Conservation (phyloP, 225 moss, liverwort and hornwort genomes). For the Asterella californica region DNA sequence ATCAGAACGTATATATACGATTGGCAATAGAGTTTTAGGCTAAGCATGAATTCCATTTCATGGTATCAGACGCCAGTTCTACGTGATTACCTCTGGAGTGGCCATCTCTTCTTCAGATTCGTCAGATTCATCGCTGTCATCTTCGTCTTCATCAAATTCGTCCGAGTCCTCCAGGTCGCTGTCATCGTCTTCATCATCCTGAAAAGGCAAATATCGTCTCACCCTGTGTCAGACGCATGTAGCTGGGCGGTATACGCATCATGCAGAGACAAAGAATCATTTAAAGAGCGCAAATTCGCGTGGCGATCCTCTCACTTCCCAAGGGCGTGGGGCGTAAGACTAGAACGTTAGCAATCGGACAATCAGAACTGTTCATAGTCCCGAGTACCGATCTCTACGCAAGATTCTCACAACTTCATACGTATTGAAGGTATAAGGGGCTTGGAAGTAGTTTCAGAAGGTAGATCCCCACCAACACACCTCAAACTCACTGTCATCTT, state of each 20-base stretch:
- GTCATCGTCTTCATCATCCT: conserved; percentile 16
- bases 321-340: no score
- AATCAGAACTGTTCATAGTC: background rate
- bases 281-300: background rate
- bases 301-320: background rate
- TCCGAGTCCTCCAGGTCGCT: conserved; percentile 21
- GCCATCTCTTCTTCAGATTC: conserved; percentile 29
- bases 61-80: no score
- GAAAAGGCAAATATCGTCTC: background rate
- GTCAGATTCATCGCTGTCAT: conserved; percentile 19
- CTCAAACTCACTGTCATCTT: conserved; percentile 52
- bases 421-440: background rate
- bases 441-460: background rate
- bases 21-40: background rate
- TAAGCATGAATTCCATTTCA: background rate
- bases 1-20: no score
- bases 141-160: conserved; percentile 24
- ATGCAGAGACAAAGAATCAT: background rate
- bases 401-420: background rate
- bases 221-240: background rate
- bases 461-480: conserved; percentile 30
- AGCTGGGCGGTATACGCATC: background rate
- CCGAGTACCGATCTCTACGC: background rate
- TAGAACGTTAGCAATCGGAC: background rate
- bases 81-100: conserved; percentile 22